Evolutionary conservation across 2,329 filamentous ascomycete genomes (phyloP).

Genomic region (Botrytis tulipae): DNA sequence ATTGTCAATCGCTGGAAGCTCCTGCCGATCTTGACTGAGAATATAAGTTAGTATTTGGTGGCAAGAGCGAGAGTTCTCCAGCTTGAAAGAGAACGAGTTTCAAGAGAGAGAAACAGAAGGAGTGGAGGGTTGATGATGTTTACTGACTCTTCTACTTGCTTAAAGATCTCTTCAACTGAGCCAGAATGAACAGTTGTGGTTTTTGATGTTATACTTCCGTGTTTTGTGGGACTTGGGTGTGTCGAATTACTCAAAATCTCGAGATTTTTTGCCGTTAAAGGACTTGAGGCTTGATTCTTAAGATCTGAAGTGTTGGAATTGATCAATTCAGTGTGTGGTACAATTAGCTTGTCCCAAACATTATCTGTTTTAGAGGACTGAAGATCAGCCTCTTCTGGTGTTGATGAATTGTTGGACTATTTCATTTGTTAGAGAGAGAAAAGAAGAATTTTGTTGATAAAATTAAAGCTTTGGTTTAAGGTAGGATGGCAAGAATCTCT

Average conservation of each 20-base stretch:
- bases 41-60: constrained; percentile 1
- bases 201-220: not conserved
- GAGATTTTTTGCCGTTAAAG: not conserved
- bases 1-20: not conserved
- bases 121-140: not conserved
- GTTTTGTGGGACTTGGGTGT: not conserved
- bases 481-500: not conserved
- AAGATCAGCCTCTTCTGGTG: not conserved
- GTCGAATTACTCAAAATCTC: not conserved
- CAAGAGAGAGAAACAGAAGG: not conserved
- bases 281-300: not conserved
- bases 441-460: not conserved
- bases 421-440: not conserved
- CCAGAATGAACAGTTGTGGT: not conserved
- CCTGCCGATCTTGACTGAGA: not conserved
- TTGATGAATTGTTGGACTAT: not conserved
- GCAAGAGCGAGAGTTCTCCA: not conserved
- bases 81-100: not conserved
- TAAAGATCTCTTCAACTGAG: not conserved
- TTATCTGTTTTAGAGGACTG: not conserved
- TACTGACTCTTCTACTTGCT: constrained; percentile 11
- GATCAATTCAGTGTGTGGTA: not conserved
- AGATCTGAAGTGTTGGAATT: not conserved
- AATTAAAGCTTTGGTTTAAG: not conserved
- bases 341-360: not conserved